Conservation (phyloP, 306 rosid genomes). For the Pachyrhizus erosus region DNA sequence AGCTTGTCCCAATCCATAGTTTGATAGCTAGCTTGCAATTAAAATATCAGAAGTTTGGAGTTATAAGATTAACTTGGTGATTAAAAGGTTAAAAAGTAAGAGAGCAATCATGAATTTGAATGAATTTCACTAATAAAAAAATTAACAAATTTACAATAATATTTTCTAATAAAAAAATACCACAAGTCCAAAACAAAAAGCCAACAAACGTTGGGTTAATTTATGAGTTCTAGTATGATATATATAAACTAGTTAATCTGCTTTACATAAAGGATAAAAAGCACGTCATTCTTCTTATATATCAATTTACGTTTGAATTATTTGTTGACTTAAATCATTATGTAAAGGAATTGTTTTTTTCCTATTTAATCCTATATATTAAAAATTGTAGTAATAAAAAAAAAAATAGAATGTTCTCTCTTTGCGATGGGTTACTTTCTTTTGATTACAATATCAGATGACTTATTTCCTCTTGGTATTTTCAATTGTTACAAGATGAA, state of each 20-base stretch:
- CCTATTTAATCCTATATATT: not conserved
- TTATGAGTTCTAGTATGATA: not conserved
- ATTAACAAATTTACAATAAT: no score
- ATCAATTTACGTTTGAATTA: not conserved
- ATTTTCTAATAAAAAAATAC: no score
- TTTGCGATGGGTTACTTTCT: not conserved
- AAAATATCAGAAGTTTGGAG: not conserved
- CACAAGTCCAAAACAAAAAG: not conserved
- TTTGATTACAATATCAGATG: not conserved
- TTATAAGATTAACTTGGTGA: no score
- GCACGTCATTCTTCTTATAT: not conserved
- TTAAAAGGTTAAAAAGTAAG: no score
- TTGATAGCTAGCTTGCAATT: not conserved
- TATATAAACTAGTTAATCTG: not conserved
- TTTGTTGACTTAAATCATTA: not conserved
- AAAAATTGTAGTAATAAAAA: not conserved
- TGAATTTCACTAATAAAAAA: no score
- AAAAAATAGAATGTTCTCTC: no score
- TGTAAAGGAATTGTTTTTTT: not conserved
- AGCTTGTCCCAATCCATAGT: constrained; percentile 46
- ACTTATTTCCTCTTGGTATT: not conserved
- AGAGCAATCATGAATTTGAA: no score
- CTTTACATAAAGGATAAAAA: not conserved
- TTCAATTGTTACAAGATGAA: not conserved
- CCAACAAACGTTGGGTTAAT: not conserved